Evolutionary conservation across 208 protist species (phyloP).

Genomic region (Borovskyia barvae): DNA sequence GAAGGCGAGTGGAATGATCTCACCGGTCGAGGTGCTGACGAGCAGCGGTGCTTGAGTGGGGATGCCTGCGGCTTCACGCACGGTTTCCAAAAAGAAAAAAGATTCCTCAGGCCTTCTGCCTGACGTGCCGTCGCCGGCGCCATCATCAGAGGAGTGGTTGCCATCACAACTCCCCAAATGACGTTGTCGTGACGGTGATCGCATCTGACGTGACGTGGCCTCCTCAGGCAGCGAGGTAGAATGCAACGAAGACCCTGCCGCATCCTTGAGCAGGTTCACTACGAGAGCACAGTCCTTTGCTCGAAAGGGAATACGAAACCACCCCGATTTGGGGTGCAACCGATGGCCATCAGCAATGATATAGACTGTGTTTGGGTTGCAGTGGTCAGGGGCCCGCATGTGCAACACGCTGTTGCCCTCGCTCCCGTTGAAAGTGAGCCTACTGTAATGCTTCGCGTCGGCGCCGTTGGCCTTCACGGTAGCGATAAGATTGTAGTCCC

Average conservation of each 20-base stretch:
- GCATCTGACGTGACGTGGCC: neutral
- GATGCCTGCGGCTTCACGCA: neutral
- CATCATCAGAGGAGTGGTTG: neutral
- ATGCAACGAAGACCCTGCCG: too few species aligned
- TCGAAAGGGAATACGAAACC: slow-evolving; percentile 66
- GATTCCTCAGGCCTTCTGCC: neutral
- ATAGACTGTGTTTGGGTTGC: slow-evolving; percentile 30
- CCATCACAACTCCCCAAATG: neutral
- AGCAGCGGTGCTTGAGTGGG: slow-evolving; percentile 31
- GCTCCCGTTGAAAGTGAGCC: slow-evolving; percentile 69
- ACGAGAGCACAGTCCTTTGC: slow-evolving; percentile 58
- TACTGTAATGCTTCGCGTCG: slow-evolving; percentile 56
- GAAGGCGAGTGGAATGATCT: slow-evolving; percentile 38
- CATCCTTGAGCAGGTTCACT: slow-evolving; percentile 16
- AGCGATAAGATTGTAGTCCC: slow-evolving; percentile 69
- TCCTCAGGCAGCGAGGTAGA: neutral
- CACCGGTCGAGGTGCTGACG: slow-evolving; percentile 49
- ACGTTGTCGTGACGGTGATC: neutral
- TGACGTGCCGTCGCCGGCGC: neutral
- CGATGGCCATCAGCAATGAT: slow-evolving; percentile 55
- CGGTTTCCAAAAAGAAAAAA: slow-evolving; percentile 53
- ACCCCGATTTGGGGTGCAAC: slow-evolving; percentile 45
- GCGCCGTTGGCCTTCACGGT: slow-evolving; percentile 35
- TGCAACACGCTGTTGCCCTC: slow-evolving; percentile 54
- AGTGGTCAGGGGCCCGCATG: slow-evolving; percentile 51